Base-by-base conservation (phyloP, 371 early-diverging fungal genomes). In the Catenaria anguillulae region DNA sequence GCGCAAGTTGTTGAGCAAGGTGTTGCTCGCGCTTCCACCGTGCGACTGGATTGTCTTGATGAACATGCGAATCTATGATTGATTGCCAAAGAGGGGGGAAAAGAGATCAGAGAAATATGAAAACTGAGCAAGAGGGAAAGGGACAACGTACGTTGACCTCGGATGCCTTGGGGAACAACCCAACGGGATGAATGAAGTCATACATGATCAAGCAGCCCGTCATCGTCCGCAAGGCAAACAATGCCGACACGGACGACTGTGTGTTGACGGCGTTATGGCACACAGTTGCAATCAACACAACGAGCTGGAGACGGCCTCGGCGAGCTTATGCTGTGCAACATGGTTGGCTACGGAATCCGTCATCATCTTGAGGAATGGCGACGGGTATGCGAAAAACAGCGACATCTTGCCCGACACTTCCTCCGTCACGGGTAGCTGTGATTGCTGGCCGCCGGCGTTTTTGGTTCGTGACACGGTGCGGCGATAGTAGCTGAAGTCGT, bases 401-500 rank as follows among this genome's bases (percentile, higher is more conserved):
- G 92, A 89, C 78, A 96, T 90, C 24, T 82, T 77, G 70, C 92
- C 91, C 54, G 96, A 91, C 37, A 90, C 76, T 54, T 89, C 92
- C 68, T 89, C 92, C 66, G 83, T 80, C 40, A 89, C 79, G 69
- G 86, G 84, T 37, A 83, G 76, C 67, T 69, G 26, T 70, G 70
- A 40, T 36, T 35, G 56, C 36, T 12, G 59, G 63, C 52, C 68
- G 60, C 17, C 42, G 67, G 68, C 45, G 67, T 79, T 79, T 61
- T 79, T 71, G 66, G 87, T 86, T 56, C 89, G 84, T 33, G 82
- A 83, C 33, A 91, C 75, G 62, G 91, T 87, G 61, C 96, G 84
- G 48, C 94, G 86, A 74, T 96, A 96, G 68, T 90, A 96, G 29
- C 92, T 89, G 66, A 96, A 90, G 70, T 96, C 94, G 75, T 96